These are phyloP conservation scores for Colletotrichum limetticola DNA, from an alignment of 2,329 filamentous ascomycete genomes.

Conservation along the genomic window DNA sequence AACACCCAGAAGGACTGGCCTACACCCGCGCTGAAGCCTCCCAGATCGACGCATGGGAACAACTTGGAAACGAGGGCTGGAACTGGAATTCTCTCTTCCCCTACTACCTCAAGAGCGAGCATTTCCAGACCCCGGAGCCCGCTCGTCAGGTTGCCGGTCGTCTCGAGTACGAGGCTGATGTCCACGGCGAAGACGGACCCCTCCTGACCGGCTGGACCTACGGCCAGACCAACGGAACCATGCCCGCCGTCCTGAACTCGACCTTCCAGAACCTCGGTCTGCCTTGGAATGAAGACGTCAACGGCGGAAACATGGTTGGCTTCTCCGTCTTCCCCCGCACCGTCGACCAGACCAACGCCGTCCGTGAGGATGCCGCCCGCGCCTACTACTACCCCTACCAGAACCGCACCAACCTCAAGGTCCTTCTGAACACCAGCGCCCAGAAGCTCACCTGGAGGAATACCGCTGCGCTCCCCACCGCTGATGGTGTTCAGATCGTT, in stretches of 20 bases:
- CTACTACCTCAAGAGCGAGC: slow-evolving; percentile 58
- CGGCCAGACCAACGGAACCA: slow-evolving; percentile 45
- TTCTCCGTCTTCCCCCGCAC: slow-evolving; percentile 52
- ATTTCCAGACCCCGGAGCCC: slow-evolving; percentile 42
- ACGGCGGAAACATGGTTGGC: slow-evolving; percentile 50
- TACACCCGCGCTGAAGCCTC: slow-evolving; percentile 55
- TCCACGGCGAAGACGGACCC: slow-evolving; percentile 49
- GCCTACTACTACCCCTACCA: slow-evolving; percentile 54
- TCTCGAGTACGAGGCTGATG: slow-evolving; percentile 41
- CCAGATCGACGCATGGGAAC: slow-evolving; percentile 56
- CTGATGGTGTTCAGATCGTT: slow-evolving; percentile 49
- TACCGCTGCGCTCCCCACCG: slow-evolving; percentile 31
- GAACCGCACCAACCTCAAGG: slow-evolving; percentile 47
- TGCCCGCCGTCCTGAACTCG: slow-evolving; percentile 42
- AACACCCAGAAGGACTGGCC: slow-evolving; percentile 50
- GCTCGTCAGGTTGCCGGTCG: slow-evolving; percentile 44
- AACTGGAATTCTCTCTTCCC: slow-evolving; percentile 56
- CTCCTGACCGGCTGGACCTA: slow-evolving; percentile 51
- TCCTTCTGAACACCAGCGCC: slow-evolving; percentile 24
- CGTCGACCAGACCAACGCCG: slow-evolving; percentile 47
- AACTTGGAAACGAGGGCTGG: slow-evolving; percentile 56
- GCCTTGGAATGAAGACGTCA: slow-evolving; percentile 49
- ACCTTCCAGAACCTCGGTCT: slow-evolving; percentile 45
- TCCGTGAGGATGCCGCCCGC: slow-evolving; percentile 53
- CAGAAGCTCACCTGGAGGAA: slow-evolving; percentile 27